Base-by-base conservation (phyloP, 108 stramenopile genomes). In the Cylindrotheca fusiformis region DNA sequence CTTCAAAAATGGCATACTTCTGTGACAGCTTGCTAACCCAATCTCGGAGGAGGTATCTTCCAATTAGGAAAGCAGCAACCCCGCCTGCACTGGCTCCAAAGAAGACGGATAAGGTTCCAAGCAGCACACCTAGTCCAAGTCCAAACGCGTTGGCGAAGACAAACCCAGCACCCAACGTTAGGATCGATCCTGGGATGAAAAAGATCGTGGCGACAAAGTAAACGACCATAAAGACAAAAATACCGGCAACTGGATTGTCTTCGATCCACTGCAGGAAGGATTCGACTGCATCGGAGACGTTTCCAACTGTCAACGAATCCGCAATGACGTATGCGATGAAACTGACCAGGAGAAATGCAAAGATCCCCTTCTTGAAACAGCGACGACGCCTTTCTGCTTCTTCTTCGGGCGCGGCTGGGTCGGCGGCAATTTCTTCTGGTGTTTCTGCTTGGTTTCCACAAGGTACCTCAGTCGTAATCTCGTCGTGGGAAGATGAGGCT, bases 101-200 rank as follows among this genome's bases (percentile, higher is more conserved):
- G 52, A 88, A 81, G 18, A 86, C 86, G 2, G 84, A 60, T 4
- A 68, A 48, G 28, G 77, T 74, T 0, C 83, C 86, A 20, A 87
- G 30, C 10, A 72, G 33, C 2, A 87, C 66, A 26, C 90, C 90
- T 6, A 47, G 41, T 17, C 83, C 82, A 6, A 85, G 57, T 0
- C 83, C 87, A 32, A 85, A 74, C 0, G 81, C 74, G 24, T 66
- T 67, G 22, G 77, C 83, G 68, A 86, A 88, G 20, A 86, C 80
- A 58, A 86, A 88, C 0, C 87, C 87, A 58, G 79, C 76, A 17
- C 90, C 90, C 14, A 91, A 57, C 0, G 90, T 91, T 14, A 91
- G 55, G 46, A 91, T 63, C 2, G 78, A 67, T 21, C 90, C 90
- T 1, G 90, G 90, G 32, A 91, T 49, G 48, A 86, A 86, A 3